A percentile compares a stretch with the other conserved stretches of the same genome.
These are phyloP conservation scores for Beauveria brongniartii DNA, from an alignment of 2,329 filamentous ascomycete species.

Conservation along the genomic window DNA sequence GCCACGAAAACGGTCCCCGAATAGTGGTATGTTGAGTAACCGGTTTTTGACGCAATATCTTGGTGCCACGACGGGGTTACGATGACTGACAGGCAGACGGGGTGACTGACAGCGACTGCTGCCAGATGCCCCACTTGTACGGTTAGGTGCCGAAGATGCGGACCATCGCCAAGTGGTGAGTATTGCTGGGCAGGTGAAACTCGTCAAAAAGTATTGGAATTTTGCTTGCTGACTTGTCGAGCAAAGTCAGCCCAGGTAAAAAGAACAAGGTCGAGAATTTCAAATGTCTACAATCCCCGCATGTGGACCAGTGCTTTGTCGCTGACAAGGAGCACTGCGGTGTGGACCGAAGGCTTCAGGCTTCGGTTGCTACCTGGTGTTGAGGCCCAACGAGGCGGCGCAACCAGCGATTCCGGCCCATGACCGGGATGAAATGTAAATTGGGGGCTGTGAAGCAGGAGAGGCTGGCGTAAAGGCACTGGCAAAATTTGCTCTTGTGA, in stretches of 20 bases:
- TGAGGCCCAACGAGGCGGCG: conserved; percentile 9
- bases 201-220: not conserved
- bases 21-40: not conserved
- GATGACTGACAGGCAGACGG: not conserved
- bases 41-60: not conserved
- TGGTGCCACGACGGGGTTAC: not conserved
- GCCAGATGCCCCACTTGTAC: conserved; percentile 1
- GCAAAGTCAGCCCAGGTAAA: too few relatives aligned
- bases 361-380: conserved; percentile 2
- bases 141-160: conserved; percentile 1
- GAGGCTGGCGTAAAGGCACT: not conserved
- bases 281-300: not conserved
- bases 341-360: not conserved
- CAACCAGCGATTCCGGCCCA: not conserved
- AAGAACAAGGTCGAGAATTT: too few relatives aligned
- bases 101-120: not conserved
- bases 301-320: not conserved
- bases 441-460: not conserved
- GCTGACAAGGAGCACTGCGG: too few relatives aligned
- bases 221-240: not conserved
- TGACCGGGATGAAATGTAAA: not conserved
- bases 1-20: not conserved
- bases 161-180: not conserved
- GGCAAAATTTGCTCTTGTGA: not conserved
- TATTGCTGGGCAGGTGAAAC: not conserved